Conservation (phyloP, 345 rosid genomes). For the Garcia nutans region DNA sequence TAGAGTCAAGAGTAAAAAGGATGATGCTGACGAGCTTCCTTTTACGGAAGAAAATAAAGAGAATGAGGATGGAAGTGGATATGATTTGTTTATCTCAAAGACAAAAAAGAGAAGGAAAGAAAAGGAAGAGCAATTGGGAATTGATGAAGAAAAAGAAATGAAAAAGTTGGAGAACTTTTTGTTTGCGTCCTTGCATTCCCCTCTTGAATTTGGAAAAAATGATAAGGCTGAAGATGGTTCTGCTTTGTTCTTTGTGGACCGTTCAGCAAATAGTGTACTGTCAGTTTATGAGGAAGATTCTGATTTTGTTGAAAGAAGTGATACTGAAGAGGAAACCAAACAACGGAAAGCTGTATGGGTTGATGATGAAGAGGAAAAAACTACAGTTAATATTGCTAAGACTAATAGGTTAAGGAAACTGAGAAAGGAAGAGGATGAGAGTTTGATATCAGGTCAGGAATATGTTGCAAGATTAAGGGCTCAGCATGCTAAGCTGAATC, state of each 20-base stretch:
- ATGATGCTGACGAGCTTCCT: conserved; percentile 28
- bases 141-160: conserved; percentile 60
- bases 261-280: conserved; percentile 34
- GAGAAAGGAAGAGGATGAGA: conserved; percentile 77
- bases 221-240: conserved; percentile 36
- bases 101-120: conserved; percentile 64
- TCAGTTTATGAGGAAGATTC: conserved; percentile 42
- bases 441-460: conserved; percentile 62
- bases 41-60: conserved; percentile 27
- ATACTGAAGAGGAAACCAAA: conserved; percentile 40
- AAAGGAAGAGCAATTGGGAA: conserved; percentile 40
- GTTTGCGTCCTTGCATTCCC: conserved; percentile 75
- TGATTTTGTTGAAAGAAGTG: conserved; percentile 30
- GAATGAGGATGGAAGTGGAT: conserved; percentile 31
- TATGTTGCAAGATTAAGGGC: conserved; percentile 79
- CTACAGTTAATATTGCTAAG: conserved; percentile 51
- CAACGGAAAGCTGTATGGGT: conserved; percentile 73
- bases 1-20: conserved; percentile 35
- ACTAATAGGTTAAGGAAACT: conserved; percentile 86
- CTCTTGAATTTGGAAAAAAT: conserved; percentile 67
- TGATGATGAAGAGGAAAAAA: conserved; percentile 81
- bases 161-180: conserved; percentile 66
- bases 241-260: conserved; percentile 60
- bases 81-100: conserved; percentile 34
- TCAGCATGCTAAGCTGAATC: conserved; percentile 82